These are phyloP conservation scores for Citrus reticulata DNA, from an alignment of 345 rosid genomes.

Conservation along the genomic window DNA sequence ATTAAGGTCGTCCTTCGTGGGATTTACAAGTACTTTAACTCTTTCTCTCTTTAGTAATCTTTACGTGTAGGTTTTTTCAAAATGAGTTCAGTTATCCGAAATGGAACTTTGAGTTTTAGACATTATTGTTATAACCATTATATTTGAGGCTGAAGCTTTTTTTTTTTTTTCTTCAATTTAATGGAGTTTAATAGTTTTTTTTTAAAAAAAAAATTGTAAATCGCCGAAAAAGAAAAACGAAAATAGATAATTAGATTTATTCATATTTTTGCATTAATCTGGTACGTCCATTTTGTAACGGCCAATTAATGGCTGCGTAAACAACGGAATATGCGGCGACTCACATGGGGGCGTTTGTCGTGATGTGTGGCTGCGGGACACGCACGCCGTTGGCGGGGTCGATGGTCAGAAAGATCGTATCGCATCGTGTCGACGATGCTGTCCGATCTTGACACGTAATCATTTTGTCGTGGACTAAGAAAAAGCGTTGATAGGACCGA, in stretches of 20 bases:
- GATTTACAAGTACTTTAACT: too few species aligned
- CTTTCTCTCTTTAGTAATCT: too few species aligned
- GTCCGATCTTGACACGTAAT: neutral
- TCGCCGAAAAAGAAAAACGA: neutral
- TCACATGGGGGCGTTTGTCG: conserved; percentile 30
- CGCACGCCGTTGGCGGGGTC: neutral
- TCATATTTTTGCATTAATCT: neutral
- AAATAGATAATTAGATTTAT: neutral
- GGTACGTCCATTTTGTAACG: neutral
- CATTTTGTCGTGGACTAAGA: neutral
- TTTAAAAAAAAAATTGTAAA: too few species aligned
- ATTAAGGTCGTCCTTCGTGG: too few species aligned
- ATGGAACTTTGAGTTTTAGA: too few species aligned
- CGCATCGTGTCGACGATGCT: neutral
- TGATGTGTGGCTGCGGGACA: neutral
- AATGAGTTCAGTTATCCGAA: too few species aligned
- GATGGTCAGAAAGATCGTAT: neutral
- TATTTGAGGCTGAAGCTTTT: too few species aligned
- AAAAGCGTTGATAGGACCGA: neutral
- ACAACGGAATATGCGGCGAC: conserved; percentile 12
- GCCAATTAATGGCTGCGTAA: neutral
- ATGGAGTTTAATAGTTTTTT: too few species aligned
- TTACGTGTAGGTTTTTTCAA: too few species aligned
- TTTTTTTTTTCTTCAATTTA: too few species aligned
- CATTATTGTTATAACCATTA: too few species aligned